These are phyloP conservation scores for Zymoseptoria brevis DNA, from an alignment of 2,329 filamentous ascomycete genomes.

Conservation along the genomic window DNA sequence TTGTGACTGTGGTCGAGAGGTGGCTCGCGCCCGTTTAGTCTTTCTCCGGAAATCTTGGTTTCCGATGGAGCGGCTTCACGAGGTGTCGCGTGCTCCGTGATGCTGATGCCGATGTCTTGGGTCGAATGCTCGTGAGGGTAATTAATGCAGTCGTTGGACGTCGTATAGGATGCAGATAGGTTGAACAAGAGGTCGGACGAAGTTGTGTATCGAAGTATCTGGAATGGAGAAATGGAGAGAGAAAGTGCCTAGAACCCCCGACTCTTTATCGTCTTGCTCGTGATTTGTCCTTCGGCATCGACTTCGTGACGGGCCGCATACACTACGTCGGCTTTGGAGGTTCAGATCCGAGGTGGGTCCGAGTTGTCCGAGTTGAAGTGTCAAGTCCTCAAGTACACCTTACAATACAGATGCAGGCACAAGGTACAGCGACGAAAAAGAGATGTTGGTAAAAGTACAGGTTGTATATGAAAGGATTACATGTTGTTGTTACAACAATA, in stretches of 20 bases:
- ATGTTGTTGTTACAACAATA: neutral
- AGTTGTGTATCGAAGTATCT: neutral
- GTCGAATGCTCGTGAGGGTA: neutral
- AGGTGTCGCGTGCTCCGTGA: neutral
- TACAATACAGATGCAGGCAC: neutral
- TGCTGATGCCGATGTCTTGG: neutral
- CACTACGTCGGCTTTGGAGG: neutral
- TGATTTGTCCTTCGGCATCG: neutral
- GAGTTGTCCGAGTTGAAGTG: neutral
- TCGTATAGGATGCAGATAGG: neutral
- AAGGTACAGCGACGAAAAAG: neutral
- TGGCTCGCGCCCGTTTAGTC: neutral
- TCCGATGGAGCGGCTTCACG: neutral
- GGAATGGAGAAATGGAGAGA: neutral
- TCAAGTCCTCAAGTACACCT: neutral
- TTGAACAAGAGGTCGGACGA: neutral
- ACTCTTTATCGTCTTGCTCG: neutral
- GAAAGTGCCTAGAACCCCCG: neutral
- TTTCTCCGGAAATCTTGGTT: neutral
- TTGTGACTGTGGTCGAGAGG: neutral
- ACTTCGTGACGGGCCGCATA: neutral
- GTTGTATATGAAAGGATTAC: neutral
- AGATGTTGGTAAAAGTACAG: neutral
- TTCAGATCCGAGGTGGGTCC: neutral
- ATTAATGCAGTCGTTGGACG: neutral